phyloP scores from a whole-genome alignment of 2,329 filamentous ascomycete genomes.

The Golovinomyces cichoracearum region DNA sequence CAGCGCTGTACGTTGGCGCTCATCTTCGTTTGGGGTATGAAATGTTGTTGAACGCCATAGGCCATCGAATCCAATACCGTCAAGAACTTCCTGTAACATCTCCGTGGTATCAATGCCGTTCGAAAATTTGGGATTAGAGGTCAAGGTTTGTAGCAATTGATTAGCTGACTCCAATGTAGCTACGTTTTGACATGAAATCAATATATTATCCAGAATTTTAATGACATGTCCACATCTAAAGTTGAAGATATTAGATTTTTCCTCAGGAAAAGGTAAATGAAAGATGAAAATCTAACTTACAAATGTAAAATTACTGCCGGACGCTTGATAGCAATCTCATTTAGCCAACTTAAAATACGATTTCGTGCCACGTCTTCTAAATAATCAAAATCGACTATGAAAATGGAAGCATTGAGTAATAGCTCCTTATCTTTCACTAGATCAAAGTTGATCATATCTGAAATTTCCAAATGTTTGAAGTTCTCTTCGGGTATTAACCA shows the following conservation, averaged over 20 bases:
- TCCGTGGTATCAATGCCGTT: conserved; percentile 23
- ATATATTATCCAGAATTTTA: conserved; percentile 31
- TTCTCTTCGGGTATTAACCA: conserved; percentile 22
- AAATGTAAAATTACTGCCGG: conserved; percentile 31
- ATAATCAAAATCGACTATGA: conserved; percentile 38
- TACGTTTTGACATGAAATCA: conserved; percentile 34
- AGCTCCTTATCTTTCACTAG: conserved; percentile 33
- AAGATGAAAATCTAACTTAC: conserved; percentile 19
- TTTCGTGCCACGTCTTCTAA: conserved; percentile 36
- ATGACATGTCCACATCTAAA: conserved; percentile 29
- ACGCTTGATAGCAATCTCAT: conserved; percentile 26
- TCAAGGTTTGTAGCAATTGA: conserved; percentile 30
- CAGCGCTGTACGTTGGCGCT: conserved; percentile 12
- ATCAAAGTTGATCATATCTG: conserved; percentile 20
- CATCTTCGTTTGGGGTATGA: conserved; percentile 11
- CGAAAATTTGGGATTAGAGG: conserved; percentile 26
- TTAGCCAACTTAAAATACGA: conserved; percentile 32
- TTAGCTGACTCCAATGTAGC: conserved; percentile 34
- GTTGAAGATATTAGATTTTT: conserved; percentile 4
- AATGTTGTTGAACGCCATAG: conserved; percentile 25
- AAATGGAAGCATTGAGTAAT: conserved; percentile 34
- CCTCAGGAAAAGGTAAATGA: background rate
- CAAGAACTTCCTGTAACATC: conserved; percentile 26
- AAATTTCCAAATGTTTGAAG: conserved; percentile 17
- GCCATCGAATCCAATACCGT: conserved; percentile 35